These are phyloP conservation scores for Penicillium turbatum DNA, from an alignment of 495 filamentous ascomycete genomes.

Conservation along the genomic window DNA sequence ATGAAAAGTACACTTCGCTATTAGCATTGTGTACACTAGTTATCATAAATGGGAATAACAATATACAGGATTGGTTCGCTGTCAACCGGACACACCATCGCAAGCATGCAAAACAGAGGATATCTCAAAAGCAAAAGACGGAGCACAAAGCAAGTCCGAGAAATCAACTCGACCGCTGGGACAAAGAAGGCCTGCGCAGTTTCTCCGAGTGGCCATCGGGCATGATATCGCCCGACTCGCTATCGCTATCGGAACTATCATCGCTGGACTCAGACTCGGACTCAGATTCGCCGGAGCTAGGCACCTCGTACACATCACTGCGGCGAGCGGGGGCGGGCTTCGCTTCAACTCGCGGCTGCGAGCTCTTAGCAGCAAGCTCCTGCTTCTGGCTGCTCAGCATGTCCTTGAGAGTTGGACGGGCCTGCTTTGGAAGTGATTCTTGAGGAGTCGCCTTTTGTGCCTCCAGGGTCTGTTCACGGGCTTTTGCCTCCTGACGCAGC, in stretches of 20 bases:
- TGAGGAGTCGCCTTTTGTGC: neutral
- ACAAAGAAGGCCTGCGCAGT: conserved; percentile 2
- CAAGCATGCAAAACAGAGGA: neutral
- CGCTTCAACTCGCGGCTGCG: conserved; percentile 5
- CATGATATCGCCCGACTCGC: conserved; percentile 13
- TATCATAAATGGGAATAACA: neutral
- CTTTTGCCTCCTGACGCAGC: neutral
- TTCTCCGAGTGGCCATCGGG: conserved; percentile 10
- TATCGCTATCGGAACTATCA: conserved; percentile 14
- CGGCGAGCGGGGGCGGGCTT: neutral
- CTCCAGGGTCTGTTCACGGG: neutral
- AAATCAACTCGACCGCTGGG: neutral
- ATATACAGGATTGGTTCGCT: neutral
- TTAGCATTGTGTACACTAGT: neutral
- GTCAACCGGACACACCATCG: neutral
- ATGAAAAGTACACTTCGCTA: neutral
- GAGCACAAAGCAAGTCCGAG: neutral
- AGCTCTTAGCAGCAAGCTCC: conserved; percentile 5
- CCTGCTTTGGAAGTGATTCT: neutral
- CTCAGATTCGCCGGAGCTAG: neutral
- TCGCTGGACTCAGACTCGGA: conserved; percentile 1
- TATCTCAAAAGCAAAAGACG: neutral
- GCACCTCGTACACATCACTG: conserved; percentile 1
- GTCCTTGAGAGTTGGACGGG: conserved; percentile 10
- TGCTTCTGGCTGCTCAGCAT: conserved; percentile 7